Evolutionary conservation across 257 asterid species (phyloP), one percentile per base, ranked within the genome.

Genomic region (Solanum pinnatisectum): DNA sequence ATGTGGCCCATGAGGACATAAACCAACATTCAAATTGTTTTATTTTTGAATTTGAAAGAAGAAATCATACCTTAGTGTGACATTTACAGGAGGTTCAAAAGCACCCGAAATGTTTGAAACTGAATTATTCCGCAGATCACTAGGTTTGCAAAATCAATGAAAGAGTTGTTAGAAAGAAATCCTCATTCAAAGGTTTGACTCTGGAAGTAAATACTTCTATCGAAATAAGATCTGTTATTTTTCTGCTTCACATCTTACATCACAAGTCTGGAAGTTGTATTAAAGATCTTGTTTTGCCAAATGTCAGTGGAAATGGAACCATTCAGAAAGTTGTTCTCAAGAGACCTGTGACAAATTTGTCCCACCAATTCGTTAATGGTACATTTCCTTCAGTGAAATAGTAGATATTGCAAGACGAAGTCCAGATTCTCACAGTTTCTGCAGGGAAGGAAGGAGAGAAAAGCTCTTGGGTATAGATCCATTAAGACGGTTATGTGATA

Each of bases 401-500:
- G 67, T 86, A 49, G 68, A 32, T 71, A 72, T 86, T 73, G 83
- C 59, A 71, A 86, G 15, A 83, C 27, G 35, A 18, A 32, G 73
- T 33, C 84, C 49, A 83, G 87, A 60, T 67, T 71, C 94, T 92
- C 89, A 90, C 94, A 92, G 91, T 85, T 88, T 88, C 87, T 92
- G 93, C 78, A 92, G 94, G 77, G n/a, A 87, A 23, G 91, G 92
- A 83, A 91, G 92, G 74, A 67, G 9, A 10, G 91, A 89, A 56
- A 91, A 90, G 85, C 88, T 89, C 87, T 60, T 88, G 39, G 94
- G 94, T 87, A 92, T 88, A 16, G 92, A 87, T 88, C 94, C 93
- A 73, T 84, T 90, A 30, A 92, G 88, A 87, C 46, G 89, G 89
- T 92, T 92, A 74, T 91, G 77, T 6, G 94, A 89, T 84, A 92